Base-by-base conservation (phyloP, 441 rosid genomes). In the Erodium moschatum region DNA sequence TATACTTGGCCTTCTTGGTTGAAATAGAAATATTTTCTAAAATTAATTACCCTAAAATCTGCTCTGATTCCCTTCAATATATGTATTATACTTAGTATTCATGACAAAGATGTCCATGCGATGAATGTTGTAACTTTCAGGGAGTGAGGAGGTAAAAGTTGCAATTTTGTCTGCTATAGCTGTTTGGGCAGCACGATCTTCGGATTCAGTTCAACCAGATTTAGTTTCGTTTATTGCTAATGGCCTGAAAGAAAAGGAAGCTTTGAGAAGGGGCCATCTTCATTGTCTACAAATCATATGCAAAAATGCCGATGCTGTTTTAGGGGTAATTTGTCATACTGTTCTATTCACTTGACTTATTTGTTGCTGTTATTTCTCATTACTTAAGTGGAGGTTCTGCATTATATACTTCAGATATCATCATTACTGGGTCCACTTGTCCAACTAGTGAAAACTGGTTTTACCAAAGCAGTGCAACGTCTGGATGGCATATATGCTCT, bases 161-260 rank as follows among this genome's bases (percentile, higher is more conserved):
- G 92, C 97, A 76, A 79, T 79, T 74, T 78, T 95, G 81, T 78
- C 85, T 65, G 89, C 96, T 64, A 7, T 90, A 67, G 84, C 92
- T 58, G 87, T 83, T 48, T 95, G 99, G 99, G 92, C 80, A 2
- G 80, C 87, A 64, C 86, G 89, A 77, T 82, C 88, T 74, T 77
- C 85, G 72, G 86, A 84, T 81, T 84, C 86, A 31, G 62, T 92
- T 82, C 89, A 84, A 70, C 73, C 89, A 66, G 90, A 86, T 77
- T 71, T 95, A 65, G 74, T 92, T 80, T 80, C 96, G 68, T 88
- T 90, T 71, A 42, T 89, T 73, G 75, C 87, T 73, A 76, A 93
- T 65, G 99, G 98, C 77, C 87, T 92, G 62, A 92, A 95, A 80
- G 99, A 95, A 87, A 95, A 92, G 79, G 99, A 95, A 69, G 76